phyloP scores from a whole-genome alignment of 352 stramenopile species.

The Phytopythium ostracodes region DNA sequence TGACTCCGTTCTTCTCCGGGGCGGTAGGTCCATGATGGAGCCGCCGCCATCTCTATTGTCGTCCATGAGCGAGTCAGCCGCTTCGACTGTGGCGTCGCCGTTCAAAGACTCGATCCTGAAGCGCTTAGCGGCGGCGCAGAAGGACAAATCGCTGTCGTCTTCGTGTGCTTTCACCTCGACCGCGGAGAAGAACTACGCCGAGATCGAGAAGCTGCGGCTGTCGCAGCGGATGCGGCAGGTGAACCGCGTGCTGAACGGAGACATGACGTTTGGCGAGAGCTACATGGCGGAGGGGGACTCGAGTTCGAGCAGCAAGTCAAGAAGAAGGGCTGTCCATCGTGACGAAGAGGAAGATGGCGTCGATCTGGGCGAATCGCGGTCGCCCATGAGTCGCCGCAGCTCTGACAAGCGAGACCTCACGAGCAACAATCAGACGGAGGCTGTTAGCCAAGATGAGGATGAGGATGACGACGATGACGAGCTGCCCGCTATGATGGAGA shows the following conservation, averaged over 20 bases:
- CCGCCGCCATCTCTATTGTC: slow-evolving; percentile 35
- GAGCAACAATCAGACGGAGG: slow-evolving; percentile 1
- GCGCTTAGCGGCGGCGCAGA: neutral
- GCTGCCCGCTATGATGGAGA: slow-evolving; percentile 57
- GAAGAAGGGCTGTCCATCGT: too few relatives aligned
- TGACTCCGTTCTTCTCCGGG: neutral
- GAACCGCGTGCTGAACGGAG: slow-evolving; percentile 62
- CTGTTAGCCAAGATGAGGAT: neutral
- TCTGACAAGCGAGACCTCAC: neutral
- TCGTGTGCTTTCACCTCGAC: slow-evolving; percentile 20
- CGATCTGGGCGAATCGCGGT: neutral
- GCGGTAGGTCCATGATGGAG: slow-evolving; percentile 19
- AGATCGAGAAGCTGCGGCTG: slow-evolving; percentile 60
- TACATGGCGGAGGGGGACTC: slow-evolving; percentile 27
- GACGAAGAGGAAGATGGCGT: neutral
- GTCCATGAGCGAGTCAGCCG: slow-evolving; percentile 19
- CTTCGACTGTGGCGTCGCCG: slow-evolving; percentile 10
- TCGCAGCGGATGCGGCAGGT: slow-evolving; percentile 67
- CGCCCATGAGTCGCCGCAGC: neutral
- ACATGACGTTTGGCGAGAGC: slow-evolving; percentile 48
- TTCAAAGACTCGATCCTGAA: slow-evolving; percentile 34
- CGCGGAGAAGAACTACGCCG: slow-evolving; percentile 42
- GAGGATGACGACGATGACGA: slow-evolving; percentile 42
- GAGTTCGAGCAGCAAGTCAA: too few relatives aligned
- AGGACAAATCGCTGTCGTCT: neutral